Evolutionary conservation across 2,329 filamentous ascomycete species (phyloP).

Genomic region (Microsporum canis): DNA sequence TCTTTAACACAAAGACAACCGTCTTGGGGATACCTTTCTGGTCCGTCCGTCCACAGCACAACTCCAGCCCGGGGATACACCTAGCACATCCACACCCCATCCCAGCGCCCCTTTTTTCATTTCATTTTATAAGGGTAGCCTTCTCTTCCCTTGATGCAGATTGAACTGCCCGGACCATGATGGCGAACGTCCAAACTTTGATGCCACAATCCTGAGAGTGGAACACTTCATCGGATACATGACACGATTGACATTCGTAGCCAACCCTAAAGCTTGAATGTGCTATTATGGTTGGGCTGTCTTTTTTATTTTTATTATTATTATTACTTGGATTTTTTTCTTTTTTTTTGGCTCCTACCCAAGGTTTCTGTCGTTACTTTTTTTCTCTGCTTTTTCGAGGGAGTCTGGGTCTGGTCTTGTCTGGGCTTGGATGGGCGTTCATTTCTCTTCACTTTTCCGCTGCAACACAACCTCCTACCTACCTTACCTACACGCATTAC

Average conservation of each 20-base stretch:
- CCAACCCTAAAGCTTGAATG: background rate
- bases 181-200: background rate
- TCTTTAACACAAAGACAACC: background rate
- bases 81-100: background rate
- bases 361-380: background rate
- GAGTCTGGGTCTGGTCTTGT: constrained; percentile 14
- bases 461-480: background rate
- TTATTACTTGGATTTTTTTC: background rate
- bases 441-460: constrained; percentile 11
- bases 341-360: background rate
- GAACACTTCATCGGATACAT: background rate
- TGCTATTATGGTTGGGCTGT: background rate
- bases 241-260: background rate
- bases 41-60: background rate
- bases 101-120: background rate
- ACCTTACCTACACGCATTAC: background rate
- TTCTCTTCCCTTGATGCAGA: background rate
- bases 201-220: background rate
- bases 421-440: constrained; percentile 15
- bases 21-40: constrained; percentile 6
- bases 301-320: background rate
- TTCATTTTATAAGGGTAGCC: background rate
- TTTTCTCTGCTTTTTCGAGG: constrained; percentile 3
- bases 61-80: background rate
- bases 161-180: background rate